phyloP scores from a whole-genome alignment of 768 basidiomycete genomes.

The Botryobasidium botryosum region DNA sequence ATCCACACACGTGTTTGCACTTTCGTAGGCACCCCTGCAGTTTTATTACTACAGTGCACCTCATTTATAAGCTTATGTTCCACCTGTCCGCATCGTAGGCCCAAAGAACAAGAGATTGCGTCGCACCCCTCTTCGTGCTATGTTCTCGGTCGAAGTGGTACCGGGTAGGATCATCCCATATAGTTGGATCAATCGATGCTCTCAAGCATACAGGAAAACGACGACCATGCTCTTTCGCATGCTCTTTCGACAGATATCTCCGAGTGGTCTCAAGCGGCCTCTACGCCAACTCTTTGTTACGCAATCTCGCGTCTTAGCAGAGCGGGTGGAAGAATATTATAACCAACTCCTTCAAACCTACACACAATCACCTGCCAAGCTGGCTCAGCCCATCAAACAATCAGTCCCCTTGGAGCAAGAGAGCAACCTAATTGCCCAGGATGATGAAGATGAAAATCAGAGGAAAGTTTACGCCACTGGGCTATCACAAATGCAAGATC shows the following conservation, averaged over 20 bases:
- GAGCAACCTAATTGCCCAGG: slow-evolving; percentile 25
- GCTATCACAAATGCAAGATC: slow-evolving; percentile 39
- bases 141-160: slow-evolving; percentile 55
- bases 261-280: background rate
- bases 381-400: background rate
- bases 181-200: background rate
- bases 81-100: background rate
- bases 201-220: slow-evolving; percentile 2
- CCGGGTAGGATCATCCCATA: slow-evolving; percentile 30
- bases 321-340: slow-evolving; percentile 55
- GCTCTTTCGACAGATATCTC: slow-evolving; percentile 1
- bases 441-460: slow-evolving; percentile 29
- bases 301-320: slow-evolving; percentile 29
- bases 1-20: slow-evolving; percentile 19
- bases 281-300: slow-evolving; percentile 9
- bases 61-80: no score
- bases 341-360: slow-evolving; percentile 32
- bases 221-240: slow-evolving; percentile 11
- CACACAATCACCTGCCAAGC: slow-evolving; percentile 15
- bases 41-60: background rate
- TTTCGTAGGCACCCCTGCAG: slow-evolving; percentile 17
- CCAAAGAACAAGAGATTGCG: slow-evolving; percentile 39
- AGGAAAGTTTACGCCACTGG: slow-evolving; percentile 31
- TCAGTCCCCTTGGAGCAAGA: slow-evolving; percentile 11
- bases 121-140: slow-evolving; percentile 44